Evolutionary conservation across 129 eudicot species (phyloP).

Genomic region (Cynara cardunculus): DNA sequence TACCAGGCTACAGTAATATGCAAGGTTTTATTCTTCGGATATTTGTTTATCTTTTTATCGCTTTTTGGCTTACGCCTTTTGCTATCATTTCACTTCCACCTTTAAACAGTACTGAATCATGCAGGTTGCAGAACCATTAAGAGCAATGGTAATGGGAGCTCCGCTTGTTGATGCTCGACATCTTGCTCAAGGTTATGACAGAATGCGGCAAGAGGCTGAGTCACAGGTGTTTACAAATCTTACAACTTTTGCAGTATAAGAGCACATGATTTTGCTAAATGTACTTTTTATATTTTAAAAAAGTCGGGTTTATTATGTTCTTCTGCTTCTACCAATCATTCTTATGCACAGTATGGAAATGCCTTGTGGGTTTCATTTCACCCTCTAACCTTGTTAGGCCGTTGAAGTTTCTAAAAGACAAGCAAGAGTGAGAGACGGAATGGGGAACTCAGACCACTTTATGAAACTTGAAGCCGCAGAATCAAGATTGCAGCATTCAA

Average conservation of each 20-base stretch:
- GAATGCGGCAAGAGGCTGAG: conserved; percentile 93
- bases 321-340: neutral
- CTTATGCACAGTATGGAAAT: neutral
- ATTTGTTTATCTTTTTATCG: neutral
- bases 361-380: neutral
- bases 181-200: conserved; percentile 89
- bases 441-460: conserved; percentile 54
- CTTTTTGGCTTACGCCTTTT: neutral
- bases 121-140: conserved; percentile 92
- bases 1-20: neutral
- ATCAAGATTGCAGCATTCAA: conserved; percentile 62
- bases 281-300: neutral
- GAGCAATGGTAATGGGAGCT: conserved; percentile 94
- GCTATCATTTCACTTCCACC: neutral
- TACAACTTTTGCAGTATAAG: neutral
- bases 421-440: conserved; percentile 65
- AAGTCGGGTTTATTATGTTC: neutral
- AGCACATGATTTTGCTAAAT: neutral
- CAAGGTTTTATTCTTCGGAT: neutral
- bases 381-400: conserved; percentile 53
- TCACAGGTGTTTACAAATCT: conserved; percentile 55
- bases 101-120: neutral
- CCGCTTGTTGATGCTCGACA: conserved; percentile 98
- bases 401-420: conserved; percentile 89
- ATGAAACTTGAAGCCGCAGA: conserved; percentile 84